Conservation (phyloP, 2,329 filamentous ascomycete genomes). For the Ceratocystis papillata region DNA sequence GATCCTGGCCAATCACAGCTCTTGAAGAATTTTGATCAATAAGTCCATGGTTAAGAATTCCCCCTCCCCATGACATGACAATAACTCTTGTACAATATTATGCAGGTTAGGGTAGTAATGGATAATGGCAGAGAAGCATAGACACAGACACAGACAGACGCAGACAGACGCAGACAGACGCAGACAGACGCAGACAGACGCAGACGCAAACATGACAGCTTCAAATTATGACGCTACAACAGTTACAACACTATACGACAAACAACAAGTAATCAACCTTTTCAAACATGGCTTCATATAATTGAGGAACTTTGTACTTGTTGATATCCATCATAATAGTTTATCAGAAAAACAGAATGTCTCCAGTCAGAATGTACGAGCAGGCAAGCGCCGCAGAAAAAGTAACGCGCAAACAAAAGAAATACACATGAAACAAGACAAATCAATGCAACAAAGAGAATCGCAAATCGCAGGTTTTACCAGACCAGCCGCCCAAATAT, state of each 20-base stretch:
- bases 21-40: not conserved
- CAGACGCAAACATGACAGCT: no score
- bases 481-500: slow-evolving; percentile 10
- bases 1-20: not conserved
- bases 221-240: no score
- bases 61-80: no score
- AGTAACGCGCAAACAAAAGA: not conserved
- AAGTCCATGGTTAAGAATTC: not conserved
- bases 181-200: not conserved
- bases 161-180: not conserved
- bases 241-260: no score
- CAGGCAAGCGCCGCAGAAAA: not conserved
- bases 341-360: not conserved
- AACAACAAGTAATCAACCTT: no score
- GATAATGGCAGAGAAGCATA: not conserved
- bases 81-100: no score
- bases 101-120: no score
- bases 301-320: not conserved
- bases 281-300: not conserved
- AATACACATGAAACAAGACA: not conserved
- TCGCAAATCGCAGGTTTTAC: slow-evolving; percentile 3
- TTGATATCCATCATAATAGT: not conserved
- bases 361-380: not conserved
- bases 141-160: not conserved
- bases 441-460: not conserved